Base-by-base conservation (phyloP, 176 grass and related monocot genomes). In the Avena atlantica region DNA sequence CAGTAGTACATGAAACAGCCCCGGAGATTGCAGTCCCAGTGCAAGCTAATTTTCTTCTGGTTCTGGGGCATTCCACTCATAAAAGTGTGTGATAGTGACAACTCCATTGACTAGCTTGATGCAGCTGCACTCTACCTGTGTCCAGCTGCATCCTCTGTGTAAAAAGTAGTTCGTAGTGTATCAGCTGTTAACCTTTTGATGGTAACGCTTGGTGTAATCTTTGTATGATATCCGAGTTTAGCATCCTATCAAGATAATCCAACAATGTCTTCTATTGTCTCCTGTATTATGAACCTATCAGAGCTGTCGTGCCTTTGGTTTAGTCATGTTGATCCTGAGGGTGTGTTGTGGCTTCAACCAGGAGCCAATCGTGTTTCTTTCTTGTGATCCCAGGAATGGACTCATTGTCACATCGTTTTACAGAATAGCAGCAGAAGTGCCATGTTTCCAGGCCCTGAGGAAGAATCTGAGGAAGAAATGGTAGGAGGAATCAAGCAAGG, bases 21-120 rank as follows among this genome's bases (percentile, higher is more conserved):
- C 4, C 4, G 27, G 83, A 60, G 59, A 59, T 6, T 70, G 75
- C 48, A 70, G 21, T 60, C 51, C 36, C 36, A 16, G 24, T 48
- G 60, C 5, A 48, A 78, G 24, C 55, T 69, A 23, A 24, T 36
- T 4, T 2, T 68, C 27, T 17, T 16, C 7, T 72, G 45, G 64
- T 67, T 55, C 68, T 20, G 23, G 21, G 45, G 53, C 19, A 51
- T 50, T 67, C 49, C 48, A 76, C 27, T 86, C 70, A 27, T 71
- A 51, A 31, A 58, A 50, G 15, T 53, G 15, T n/a, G 49, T 37
- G 58, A 29, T 67, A 4, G 42, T 76, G 60, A 45, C 49, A 42
- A 8, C 36, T 31, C 25, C 23, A 59, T 57, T 27, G 7, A 45
- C 62, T 58, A 31, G 50, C 68, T 59, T 75, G 79, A 58, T 16